Percentiles rank a stretch among this genome's conserved stretches.
phyloP scores from a whole-genome alignment of 148 eudicot genomes.

The Nepenthes mirabilis region DNA sequence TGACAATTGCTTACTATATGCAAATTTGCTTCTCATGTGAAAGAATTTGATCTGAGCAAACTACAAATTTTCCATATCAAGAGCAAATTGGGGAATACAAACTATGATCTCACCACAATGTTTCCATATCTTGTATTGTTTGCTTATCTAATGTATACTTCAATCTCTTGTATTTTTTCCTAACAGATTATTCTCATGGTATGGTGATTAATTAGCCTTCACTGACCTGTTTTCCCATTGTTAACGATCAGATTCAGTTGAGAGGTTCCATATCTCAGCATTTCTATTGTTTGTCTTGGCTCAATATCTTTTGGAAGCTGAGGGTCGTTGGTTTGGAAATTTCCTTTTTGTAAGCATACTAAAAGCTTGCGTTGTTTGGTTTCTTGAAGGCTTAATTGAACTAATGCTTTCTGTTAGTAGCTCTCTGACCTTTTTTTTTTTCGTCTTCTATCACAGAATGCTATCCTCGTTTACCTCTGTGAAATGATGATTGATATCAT shows the following conservation, averaged over 20 bases:
- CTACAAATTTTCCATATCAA: too few species aligned
- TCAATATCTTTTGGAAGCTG: conserved; percentile 93
- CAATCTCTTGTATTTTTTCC: too few species aligned
- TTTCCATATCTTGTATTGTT: too few species aligned
- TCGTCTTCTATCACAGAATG: conserved; percentile 61
- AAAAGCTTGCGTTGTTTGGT: background rate
- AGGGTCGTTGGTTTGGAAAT: conserved; percentile 85
- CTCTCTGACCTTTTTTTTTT: conserved; percentile 9
- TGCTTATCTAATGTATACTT: too few species aligned
- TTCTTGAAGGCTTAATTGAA: too few species aligned
- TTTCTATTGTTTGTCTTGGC: conserved; percentile 80
- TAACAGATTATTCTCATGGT: too few species aligned
- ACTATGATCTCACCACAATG: too few species aligned
- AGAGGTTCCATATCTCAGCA: conserved; percentile 89
- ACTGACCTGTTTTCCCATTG: conserved; percentile 10
- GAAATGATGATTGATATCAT: conserved; percentile 82
- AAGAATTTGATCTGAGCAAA: too few species aligned
- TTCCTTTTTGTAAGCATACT: conserved; percentile 65
- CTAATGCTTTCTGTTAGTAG: too few species aligned
- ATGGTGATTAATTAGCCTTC: background rate
- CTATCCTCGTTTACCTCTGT: conserved; percentile 64
- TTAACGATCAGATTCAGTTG: conserved; percentile 66
- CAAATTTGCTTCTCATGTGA: too few species aligned
- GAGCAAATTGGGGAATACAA: too few species aligned
- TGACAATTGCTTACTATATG: too few species aligned